Evolutionary conservation across 306 rosid species (phyloP).

Genomic region (Ziziphus jujuba): DNA sequence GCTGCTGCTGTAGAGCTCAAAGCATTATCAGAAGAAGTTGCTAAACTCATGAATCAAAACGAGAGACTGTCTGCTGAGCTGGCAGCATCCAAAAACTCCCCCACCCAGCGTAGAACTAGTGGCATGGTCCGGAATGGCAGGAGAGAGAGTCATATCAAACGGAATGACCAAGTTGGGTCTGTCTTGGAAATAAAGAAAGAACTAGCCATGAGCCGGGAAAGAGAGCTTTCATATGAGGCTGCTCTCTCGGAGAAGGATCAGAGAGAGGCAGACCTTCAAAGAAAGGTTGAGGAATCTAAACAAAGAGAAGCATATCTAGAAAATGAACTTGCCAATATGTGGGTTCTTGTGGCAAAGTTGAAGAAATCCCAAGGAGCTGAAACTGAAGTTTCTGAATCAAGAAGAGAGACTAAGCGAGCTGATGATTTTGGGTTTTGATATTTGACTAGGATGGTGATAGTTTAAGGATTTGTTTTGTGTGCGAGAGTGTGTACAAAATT

Average conservation of each 20-base stretch:
- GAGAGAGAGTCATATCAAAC: constrained; percentile 54
- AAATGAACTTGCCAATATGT: constrained; percentile 98
- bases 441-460: constrained; percentile 33
- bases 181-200: constrained; percentile 74
- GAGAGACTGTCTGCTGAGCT: constrained; percentile 76
- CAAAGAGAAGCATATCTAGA: constrained; percentile 91
- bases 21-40: constrained; percentile 93
- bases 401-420: constrained; percentile 38
- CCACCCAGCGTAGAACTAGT: constrained; percentile 58
- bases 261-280: constrained; percentile 75
- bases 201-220: constrained; percentile 72
- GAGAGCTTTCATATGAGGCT: constrained; percentile 77
- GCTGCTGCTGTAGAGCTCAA: constrained; percentile 99
- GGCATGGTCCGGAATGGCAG: constrained; percentile 67
- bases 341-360: constrained; percentile 95
- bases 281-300: constrained; percentile 84
- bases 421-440: constrained; percentile 56
- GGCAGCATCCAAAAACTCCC: constrained; percentile 68
- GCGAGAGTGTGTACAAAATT: constrained; percentile 33
- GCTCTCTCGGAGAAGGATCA: constrained; percentile 70
- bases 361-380: constrained; percentile 78
- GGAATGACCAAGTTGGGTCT: constrained; percentile 62
- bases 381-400: constrained; percentile 61
- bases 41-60: constrained; percentile 90
- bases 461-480: constrained; percentile 31